These are phyloP conservation scores for Bathelium albidoporum DNA, from an alignment of 495 filamentous ascomycete genomes.

Conservation along the genomic window DNA sequence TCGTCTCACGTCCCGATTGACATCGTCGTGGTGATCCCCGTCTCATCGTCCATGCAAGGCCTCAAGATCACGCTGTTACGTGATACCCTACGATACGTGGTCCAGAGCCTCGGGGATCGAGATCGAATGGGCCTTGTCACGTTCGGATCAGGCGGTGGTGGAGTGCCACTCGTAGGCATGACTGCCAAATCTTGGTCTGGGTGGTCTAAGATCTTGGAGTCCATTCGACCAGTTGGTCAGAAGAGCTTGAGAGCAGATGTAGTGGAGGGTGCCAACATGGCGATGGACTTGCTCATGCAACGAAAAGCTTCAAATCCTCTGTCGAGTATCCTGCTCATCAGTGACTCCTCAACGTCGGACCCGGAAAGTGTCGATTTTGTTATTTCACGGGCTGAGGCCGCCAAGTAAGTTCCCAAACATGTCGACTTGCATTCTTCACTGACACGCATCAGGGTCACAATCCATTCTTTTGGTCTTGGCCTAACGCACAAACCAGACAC, in stretches of 20 bases:
- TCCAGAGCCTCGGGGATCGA: constrained; percentile 79
- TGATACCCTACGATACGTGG: constrained; percentile 90
- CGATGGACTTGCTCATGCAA: constrained; percentile 98
- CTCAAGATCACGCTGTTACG: constrained; percentile 92
- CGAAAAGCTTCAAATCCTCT: constrained; percentile 93
- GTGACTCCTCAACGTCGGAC: constrained; percentile 96
- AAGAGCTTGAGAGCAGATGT: constrained; percentile 96
- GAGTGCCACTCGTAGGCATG: constrained; percentile 94
- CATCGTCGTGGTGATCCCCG: constrained; percentile 91
- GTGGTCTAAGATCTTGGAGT: constrained; percentile 78
- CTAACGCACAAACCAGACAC: constrained; percentile 98
- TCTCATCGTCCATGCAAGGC: constrained; percentile 98
- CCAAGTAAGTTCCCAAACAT: constrained; percentile 58
- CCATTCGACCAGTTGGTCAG: constrained; percentile 87
- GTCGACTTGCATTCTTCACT: constrained; percentile 11
- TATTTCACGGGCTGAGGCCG: constrained; percentile 92
- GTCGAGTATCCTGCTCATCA: constrained; percentile 93
- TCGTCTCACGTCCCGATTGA: constrained; percentile 84
- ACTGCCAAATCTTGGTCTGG: constrained; percentile 88
- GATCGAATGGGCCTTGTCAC: constrained; percentile 97
- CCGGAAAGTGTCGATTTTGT: constrained; percentile 97
- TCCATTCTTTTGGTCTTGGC: constrained; percentile 93
- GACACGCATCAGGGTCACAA: constrained; percentile 57
- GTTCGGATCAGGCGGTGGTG: constrained; percentile 89
- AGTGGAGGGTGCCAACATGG: constrained; percentile 95